Evolutionary conservation across 768 basidiomycete species (phyloP).

Genomic region (Pulveroboletus sp.): DNA sequence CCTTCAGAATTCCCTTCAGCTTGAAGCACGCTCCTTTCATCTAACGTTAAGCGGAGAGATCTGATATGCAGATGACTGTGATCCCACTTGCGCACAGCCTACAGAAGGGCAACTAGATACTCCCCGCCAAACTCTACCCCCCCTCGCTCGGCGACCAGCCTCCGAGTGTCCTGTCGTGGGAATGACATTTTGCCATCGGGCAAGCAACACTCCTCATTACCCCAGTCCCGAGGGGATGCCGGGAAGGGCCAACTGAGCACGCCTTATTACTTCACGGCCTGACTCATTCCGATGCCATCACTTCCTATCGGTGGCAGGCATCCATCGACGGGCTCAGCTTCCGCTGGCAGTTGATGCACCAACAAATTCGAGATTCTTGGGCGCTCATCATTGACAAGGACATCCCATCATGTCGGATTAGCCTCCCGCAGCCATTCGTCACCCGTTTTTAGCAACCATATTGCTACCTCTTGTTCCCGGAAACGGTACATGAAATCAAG

Average conservation of each 20-base stretch:
- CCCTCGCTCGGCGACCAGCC: conserved; percentile 8
- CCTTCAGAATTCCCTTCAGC: conserved; percentile 23
- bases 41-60: conserved; percentile 36
- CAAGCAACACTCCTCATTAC: not conserved
- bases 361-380: conserved; percentile 15
- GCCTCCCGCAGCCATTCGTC: conserved; percentile 15
- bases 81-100: conserved; percentile 26
- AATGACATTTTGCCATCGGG: conserved; percentile 8
- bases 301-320: conserved; percentile 15
- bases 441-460: conserved; percentile 11
- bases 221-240: conserved; percentile 19
- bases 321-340: conserved; percentile 10
- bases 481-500: conserved; percentile 2
- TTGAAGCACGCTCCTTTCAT: conserved; percentile 33
- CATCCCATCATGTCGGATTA: conserved; percentile 18
- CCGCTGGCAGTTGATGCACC: conserved; percentile 25
- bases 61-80: conserved; percentile 31
- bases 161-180: conserved; percentile 10
- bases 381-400: conserved; percentile 12
- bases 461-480: conserved; percentile 11
- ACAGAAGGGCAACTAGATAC: conserved; percentile 13
- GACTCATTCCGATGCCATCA: conserved; percentile 14
- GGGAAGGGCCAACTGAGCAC: conserved; percentile 16
- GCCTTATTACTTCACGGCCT: conserved; percentile 20
- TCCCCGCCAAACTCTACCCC: conserved; percentile 9